Evolutionary conservation across 2,329 filamentous ascomycete species (phyloP).

Genomic region (Stemphylium beticola): DNA sequence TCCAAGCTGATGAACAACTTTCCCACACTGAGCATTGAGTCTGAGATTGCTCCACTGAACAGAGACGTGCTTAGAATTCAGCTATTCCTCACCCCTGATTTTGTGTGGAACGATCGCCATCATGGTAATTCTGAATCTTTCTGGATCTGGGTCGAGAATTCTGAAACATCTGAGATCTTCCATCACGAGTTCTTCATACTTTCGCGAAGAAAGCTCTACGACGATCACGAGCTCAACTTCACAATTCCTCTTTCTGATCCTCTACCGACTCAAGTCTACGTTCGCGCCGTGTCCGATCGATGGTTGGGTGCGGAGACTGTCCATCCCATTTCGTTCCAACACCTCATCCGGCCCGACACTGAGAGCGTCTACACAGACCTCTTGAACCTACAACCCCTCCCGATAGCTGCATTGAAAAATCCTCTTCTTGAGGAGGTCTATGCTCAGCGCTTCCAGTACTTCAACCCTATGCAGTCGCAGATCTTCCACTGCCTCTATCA

Average conservation of each 20-base stretch:
- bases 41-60: conserved; percentile 94
- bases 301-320: conserved; percentile 98
- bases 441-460: conserved; percentile 86
- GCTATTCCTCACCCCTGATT: conserved; percentile 85
- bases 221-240: conserved; percentile 97
- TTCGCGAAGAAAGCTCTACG: conserved; percentile 84
- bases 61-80: conserved; percentile 92
- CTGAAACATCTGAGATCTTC: conserved; percentile 95
- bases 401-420: conserved; percentile 86
- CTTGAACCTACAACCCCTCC: conserved; percentile 86
- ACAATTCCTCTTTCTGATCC: conserved; percentile 95
- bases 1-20: conserved; percentile 85
- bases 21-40: conserved; percentile 87
- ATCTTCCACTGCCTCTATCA: conserved; percentile 97
- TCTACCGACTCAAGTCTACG: conserved; percentile 92
- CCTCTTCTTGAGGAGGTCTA: conserved; percentile 87
- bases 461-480: conserved; percentile 99
- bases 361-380: conserved; percentile 97
- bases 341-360: conserved; percentile 94
- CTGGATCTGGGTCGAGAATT: conserved; percentile 99
- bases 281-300: conserved; percentile 89
- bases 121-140: conserved; percentile 96
- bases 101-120: conserved; percentile 90
- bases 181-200: conserved; percentile 98
- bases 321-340: conserved; percentile 93